phyloP scores from a whole-genome alignment of 768 basidiomycete species.

The Neoboletus magnificus region DNA sequence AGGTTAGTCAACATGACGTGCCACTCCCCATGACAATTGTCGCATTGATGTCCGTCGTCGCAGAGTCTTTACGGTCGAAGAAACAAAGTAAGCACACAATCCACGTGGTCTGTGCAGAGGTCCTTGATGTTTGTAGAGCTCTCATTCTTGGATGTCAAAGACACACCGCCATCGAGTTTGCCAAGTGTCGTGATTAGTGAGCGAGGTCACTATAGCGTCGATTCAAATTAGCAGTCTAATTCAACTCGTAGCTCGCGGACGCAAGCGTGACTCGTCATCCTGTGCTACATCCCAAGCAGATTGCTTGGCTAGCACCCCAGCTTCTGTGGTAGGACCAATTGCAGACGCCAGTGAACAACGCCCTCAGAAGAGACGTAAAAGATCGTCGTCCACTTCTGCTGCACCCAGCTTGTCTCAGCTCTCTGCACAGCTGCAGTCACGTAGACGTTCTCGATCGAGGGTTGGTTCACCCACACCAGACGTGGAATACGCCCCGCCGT shows the following conservation, averaged over 20 bases:
- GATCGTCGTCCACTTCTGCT: constrained; percentile 20
- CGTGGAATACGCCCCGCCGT: background rate
- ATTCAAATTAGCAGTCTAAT: background rate
- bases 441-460: constrained; percentile 17
- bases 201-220: background rate
- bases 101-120: background rate
- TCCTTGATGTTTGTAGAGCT: constrained; percentile 7
- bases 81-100: constrained; percentile 13
- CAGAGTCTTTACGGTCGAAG: constrained; percentile 15
- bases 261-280: constrained; percentile 14
- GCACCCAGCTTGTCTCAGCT: constrained; percentile 9
- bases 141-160: constrained; percentile 5
- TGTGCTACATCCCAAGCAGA: background rate
- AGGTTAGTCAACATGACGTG: constrained; percentile 16
- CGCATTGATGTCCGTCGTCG: constrained; percentile 8
- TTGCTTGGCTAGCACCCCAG: background rate
- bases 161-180: constrained; percentile 3
- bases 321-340: background rate
- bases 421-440: constrained; percentile 4
- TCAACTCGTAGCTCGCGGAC: constrained; percentile 13
- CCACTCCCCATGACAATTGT: background rate
- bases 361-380: constrained; percentile 21
- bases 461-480: constrained; percentile 13
- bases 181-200: constrained; percentile 12
- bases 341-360: constrained; percentile 1